Evolutionary conservation across 768 basidiomycete genomes (phyloP).

Genomic region (Stropharia rugosoannulata): DNA sequence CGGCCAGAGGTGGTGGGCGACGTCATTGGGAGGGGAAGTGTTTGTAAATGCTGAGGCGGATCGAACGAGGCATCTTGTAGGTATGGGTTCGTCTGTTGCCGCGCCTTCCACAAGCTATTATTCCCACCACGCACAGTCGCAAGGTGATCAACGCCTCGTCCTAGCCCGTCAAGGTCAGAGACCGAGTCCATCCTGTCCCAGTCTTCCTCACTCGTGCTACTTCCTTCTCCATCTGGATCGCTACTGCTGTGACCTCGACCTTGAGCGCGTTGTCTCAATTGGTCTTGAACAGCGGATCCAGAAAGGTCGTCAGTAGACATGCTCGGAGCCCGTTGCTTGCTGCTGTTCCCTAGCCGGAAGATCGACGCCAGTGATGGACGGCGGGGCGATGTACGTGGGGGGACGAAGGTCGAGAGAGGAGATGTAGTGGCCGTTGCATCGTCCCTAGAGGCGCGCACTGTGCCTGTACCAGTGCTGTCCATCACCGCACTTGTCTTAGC

Average conservation of each 20-base stretch:
- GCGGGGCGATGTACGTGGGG: constrained; percentile 60
- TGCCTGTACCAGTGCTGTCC: constrained; percentile 58
- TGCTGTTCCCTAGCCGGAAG: constrained; percentile 61
- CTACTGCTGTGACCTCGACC: constrained; percentile 8
- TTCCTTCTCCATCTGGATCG: constrained; percentile 7
- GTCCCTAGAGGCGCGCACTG: constrained; percentile 30
- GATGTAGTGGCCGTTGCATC: constrained; percentile 14
- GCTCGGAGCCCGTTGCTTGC: constrained; percentile 18
- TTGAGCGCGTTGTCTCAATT: background rate
- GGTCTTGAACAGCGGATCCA: background rate
- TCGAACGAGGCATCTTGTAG: constrained; percentile 24
- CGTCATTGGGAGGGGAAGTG: background rate
- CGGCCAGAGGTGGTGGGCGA: background rate
- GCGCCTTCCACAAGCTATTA: constrained; percentile 8
- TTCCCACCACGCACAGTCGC: constrained; percentile 30
- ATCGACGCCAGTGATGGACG: constrained; percentile 82
- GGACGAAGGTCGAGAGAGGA: constrained; percentile 34
- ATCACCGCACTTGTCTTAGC: constrained; percentile 28
- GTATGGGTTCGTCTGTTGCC: constrained; percentile 20
- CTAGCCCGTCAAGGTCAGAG: constrained; percentile 54
- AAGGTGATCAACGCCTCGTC: constrained; percentile 18
- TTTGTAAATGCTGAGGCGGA: constrained; percentile 18
- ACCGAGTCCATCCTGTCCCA: constrained; percentile 80
- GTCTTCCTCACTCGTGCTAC: constrained; percentile 50
- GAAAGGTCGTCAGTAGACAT: background rate